Evolutionary conservation across 148 eudicot species (phyloP).

Genomic region (Pouteria glomerata): DNA sequence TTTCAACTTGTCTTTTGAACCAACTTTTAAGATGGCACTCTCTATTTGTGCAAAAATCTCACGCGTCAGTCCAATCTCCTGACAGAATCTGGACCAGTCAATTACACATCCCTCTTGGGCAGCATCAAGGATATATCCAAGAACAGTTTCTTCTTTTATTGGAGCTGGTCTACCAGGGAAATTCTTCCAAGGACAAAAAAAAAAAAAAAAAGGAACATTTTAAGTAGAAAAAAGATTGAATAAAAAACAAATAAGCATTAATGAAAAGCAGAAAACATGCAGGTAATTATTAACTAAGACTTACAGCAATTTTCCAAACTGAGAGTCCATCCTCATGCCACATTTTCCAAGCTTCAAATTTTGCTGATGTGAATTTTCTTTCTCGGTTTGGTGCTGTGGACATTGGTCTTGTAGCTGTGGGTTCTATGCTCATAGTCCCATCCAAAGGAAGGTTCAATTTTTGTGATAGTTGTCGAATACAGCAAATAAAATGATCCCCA

Average conservation of each 20-base stretch:
- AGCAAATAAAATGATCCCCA: slow-evolving; percentile 63
- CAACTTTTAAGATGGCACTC: slow-evolving; percentile 56
- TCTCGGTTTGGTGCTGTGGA: slow-evolving; percentile 23
- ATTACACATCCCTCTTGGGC: slow-evolving; percentile 55
- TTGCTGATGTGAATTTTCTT: slow-evolving; percentile 52
- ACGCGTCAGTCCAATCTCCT: slow-evolving; percentile 49
- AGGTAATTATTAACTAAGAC: slow-evolving; percentile 12
- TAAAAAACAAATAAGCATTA: neutral
- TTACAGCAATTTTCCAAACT: slow-evolving; percentile 62
- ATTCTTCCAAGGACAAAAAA: slow-evolving; percentile 31
- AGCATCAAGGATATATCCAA: slow-evolving; percentile 65
- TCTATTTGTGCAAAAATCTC: slow-evolving; percentile 32
- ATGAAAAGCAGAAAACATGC: neutral
- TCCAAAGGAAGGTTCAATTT: slow-evolving; percentile 51
- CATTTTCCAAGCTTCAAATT: slow-evolving; percentile 79
- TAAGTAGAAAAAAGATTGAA: neutral
- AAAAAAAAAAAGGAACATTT: neutral
- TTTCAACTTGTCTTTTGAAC: slow-evolving; percentile 63
- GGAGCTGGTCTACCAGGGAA: slow-evolving; percentile 77
- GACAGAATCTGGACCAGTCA: slow-evolving; percentile 66
- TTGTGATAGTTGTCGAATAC: slow-evolving; percentile 43
- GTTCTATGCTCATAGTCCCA: slow-evolving; percentile 34
- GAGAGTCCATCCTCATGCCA: slow-evolving; percentile 68
- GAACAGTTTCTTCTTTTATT: slow-evolving; percentile 64
- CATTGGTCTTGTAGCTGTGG: slow-evolving; percentile 20